Percentiles rank a stretch among this genome's conserved stretches.
Evolutionary conservation across 2,329 filamentous ascomycete genomes (phyloP).

Genomic region (Fusarium mexicanum): DNA sequence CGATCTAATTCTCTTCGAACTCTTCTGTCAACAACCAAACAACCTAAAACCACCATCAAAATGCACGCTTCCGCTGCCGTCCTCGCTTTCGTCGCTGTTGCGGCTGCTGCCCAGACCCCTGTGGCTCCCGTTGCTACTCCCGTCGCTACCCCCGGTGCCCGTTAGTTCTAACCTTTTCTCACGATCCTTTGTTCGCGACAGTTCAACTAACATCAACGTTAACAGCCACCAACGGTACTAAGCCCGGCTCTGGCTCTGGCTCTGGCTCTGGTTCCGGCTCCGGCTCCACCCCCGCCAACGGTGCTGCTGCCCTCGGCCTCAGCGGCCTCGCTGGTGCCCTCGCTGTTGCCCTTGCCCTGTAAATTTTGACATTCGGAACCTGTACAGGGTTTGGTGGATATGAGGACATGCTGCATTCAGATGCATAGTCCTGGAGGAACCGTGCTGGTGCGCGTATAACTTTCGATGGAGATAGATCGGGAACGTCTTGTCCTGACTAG

Average conservation of each 20-base stretch:
- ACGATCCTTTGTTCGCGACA: conserved; percentile 12
- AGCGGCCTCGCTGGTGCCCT: conserved; percentile 37
- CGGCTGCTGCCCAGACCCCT: conserved; percentile 35
- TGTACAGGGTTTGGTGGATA: conserved; percentile 11
- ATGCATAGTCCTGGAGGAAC: conserved; percentile 23
- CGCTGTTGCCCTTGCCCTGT: conserved; percentile 40
- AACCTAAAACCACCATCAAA: conserved; percentile 27
- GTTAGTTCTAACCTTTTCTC: conserved; percentile 23
- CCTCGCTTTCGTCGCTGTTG: conserved; percentile 41
- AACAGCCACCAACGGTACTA: conserved; percentile 30
- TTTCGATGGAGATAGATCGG: conserved; percentile 37
- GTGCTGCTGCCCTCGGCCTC: conserved; percentile 32
- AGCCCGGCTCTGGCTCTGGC: conserved; percentile 12
- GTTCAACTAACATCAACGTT: conserved; percentile 7
- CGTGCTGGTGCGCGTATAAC: conserved; percentile 39
- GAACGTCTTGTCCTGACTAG: conserved; percentile 26
- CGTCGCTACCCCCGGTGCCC: conserved; percentile 27
- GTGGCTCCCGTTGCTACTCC: conserved; percentile 32
- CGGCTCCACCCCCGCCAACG: conserved; percentile 25
- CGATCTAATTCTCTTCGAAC: conserved; percentile 20
- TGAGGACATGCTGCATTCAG: conserved; percentile 8
- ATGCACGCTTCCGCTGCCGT: conserved; percentile 42
- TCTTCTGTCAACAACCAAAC: conserved; percentile 2
- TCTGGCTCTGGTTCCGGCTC: background rate
- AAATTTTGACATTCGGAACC: conserved; percentile 14